Base-by-base conservation (phyloP, 371 early-diverging fungal genomes). In the Basidiobolus meristosporus region DNA sequence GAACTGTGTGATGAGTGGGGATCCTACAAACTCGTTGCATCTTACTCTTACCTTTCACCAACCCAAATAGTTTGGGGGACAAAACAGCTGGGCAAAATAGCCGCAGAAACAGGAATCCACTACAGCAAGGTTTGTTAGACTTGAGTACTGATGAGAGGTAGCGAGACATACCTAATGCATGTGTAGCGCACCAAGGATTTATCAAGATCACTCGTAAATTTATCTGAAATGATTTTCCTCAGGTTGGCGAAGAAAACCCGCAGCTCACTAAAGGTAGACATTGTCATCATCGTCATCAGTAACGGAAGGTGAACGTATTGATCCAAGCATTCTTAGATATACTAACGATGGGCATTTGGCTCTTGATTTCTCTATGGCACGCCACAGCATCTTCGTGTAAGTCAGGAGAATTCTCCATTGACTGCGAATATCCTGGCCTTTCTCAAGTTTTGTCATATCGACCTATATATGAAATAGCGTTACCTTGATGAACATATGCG, bases 1-100 rank as follows among this genome's bases (percentile, higher is more conserved):
- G n/a, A n/a, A n/a, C n/a, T n/a, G n/a, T n/a, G n/a, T n/a, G n/a
- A n/a, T n/a, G n/a, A n/a, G n/a, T n/a, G n/a, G n/a, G n/a, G n/a
- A n/a, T n/a, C n/a, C n/a, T n/a, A n/a, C n/a, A n/a, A n/a, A n/a
- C n/a, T n/a, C n/a, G n/a, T n/a, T n/a, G n/a, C n/a, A n/a, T n/a
- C n/a, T n/a, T n/a, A n/a, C n/a, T n/a, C 26, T 26, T 26, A 9
- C 26, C 26, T 26, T 26, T 26, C 9, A 73, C 68, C n/a, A 87
- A 51, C 11, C 70, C 68, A 56, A 84, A 87, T 12, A 77, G 53
- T 44, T 74, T 73, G n/a, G 88, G 88, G 36, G 78, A 70, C 17
- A 83, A 59, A 45, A 87, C 79, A 0, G 88, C 84, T 0, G 88
- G 85, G 41, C 85, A 83, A 40, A 88, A 70, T 42, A 85, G 62